phyloP scores from a whole-genome alignment of 306 rosid genomes.

The Mimosa pudica region DNA sequence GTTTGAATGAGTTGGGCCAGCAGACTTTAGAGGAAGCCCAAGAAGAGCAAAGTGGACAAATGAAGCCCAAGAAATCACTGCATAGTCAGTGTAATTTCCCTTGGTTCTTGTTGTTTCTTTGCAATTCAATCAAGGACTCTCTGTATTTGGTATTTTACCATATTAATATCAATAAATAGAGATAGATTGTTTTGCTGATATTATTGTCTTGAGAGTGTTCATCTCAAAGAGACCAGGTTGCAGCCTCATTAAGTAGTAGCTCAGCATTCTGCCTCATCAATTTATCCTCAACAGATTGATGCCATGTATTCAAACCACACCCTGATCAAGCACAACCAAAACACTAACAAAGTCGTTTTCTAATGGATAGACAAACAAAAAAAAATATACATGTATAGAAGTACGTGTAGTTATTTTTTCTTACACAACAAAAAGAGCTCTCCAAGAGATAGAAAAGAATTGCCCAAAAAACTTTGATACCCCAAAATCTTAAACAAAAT shows the following conservation, averaged over 20 bases:
- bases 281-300: constrained; percentile 85
- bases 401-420: constrained; percentile 4
- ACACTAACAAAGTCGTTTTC: constrained; percentile 25
- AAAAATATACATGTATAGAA: not conserved
- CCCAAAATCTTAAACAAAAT: not conserved
- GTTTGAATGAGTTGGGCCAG: no score
- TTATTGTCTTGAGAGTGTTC: no score
- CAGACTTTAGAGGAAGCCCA: no score
- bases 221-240: constrained; percentile 68
- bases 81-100: no score
- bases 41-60: no score
- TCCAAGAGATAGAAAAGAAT: not conserved
- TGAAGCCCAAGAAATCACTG: no score
- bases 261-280: constrained; percentile 96
- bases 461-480: not conserved
- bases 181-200: no score
- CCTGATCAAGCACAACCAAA: constrained; percentile 41
- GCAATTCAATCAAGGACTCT: no score
- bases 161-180: no score
- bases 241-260: constrained; percentile 90
- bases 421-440: constrained; percentile 4
- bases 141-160: no score
- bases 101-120: no score
- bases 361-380: constrained; percentile 26
- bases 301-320: constrained; percentile 66